Evolutionary conservation across 2,329 filamentous ascomycete genomes (phyloP).

Genomic region (Epichloe scottii): DNA sequence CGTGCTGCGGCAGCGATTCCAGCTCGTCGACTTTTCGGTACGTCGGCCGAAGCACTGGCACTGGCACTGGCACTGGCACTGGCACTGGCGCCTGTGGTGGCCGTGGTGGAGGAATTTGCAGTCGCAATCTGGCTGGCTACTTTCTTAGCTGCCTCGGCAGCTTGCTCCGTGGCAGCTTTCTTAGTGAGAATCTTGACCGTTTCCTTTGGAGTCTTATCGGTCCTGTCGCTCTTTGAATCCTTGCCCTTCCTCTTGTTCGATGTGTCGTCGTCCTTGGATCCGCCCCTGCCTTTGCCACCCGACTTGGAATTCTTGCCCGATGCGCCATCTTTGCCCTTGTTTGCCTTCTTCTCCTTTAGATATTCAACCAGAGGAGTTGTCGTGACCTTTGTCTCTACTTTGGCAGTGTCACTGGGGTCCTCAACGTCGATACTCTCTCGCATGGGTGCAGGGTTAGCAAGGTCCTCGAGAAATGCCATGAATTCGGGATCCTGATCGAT

Average conservation of each 20-base stretch:
- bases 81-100: background rate
- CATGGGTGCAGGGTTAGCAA: slow-evolving; percentile 54
- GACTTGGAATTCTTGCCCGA: slow-evolving; percentile 36
- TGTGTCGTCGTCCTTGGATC: slow-evolving; percentile 32
- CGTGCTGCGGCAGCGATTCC: slow-evolving; percentile 52
- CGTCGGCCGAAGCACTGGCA: slow-evolving; percentile 16
- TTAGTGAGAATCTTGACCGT: slow-evolving; percentile 52
- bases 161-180: slow-evolving; percentile 38
- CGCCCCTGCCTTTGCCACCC: slow-evolving; percentile 33
- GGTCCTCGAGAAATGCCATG: slow-evolving; percentile 77
- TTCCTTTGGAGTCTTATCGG: slow-evolving; percentile 41
- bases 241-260: slow-evolving; percentile 55
- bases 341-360: slow-evolving; percentile 83
- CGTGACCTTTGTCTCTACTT: slow-evolving; percentile 49
- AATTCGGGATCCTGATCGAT: slow-evolving; percentile 97
- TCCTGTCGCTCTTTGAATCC: slow-evolving; percentile 43
- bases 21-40: slow-evolving; percentile 41
- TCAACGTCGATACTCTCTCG: slow-evolving; percentile 33
- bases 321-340: slow-evolving; percentile 44
- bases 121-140: slow-evolving; percentile 25
- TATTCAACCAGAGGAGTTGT: slow-evolving; percentile 86
- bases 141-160: slow-evolving; percentile 32
- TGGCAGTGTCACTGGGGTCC: slow-evolving; percentile 27
- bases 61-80: slow-evolving; percentile 16
- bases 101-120: slow-evolving; percentile 20